phyloP scores from a whole-genome alignment of 805 yeast species.

The Candida boleticola region DNA sequence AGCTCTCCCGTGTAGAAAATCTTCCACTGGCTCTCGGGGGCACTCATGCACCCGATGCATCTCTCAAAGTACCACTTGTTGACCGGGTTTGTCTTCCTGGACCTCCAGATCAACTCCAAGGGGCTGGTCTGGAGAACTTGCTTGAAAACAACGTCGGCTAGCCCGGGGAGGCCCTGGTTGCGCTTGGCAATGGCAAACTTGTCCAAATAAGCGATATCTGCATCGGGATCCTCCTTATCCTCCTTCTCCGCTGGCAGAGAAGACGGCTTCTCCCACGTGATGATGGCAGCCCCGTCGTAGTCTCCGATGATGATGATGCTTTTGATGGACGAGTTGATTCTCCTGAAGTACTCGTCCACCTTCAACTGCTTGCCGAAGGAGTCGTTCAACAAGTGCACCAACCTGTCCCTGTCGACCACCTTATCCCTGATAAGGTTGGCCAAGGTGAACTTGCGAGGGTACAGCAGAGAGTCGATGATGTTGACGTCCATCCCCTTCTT shows the following conservation, averaged over 20 bases:
- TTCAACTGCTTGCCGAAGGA: slow-evolving; percentile 76
- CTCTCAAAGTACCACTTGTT: slow-evolving; percentile 98
- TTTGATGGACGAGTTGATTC: slow-evolving; percentile 68
- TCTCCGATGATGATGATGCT: slow-evolving; percentile 86
- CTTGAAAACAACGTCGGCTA: slow-evolving; percentile 91
- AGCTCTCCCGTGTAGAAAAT: slow-evolving; percentile 41
- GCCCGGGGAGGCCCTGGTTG: slow-evolving; percentile 88
- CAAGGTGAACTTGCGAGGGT: slow-evolving; percentile 37
- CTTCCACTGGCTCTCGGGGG: slow-evolving; percentile 37
- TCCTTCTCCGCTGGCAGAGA: slow-evolving; percentile 10
- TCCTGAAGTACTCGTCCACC: slow-evolving; percentile 57
- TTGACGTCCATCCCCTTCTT: slow-evolving; percentile 69
- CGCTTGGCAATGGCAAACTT: slow-evolving; percentile 86
- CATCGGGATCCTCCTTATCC: slow-evolving; percentile 14
- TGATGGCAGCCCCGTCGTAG: slow-evolving; percentile 91
- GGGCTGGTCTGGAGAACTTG: slow-evolving; percentile 68
- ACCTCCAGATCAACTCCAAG: slow-evolving; percentile 83
- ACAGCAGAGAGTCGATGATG: slow-evolving; percentile 33
- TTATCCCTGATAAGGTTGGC: slow-evolving; percentile 32
- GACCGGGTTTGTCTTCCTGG: slow-evolving; percentile 81
- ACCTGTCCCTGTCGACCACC: slow-evolving; percentile 52
- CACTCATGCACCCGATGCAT: slow-evolving; percentile 61
- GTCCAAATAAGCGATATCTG: slow-evolving; percentile 74
- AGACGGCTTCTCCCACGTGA: slow-evolving; percentile 66
- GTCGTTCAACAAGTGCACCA: slow-evolving; percentile 65